These are phyloP conservation scores for Neonectria coccinea DNA, from an alignment of 2,329 filamentous ascomycete genomes.

Conservation along the genomic window DNA sequence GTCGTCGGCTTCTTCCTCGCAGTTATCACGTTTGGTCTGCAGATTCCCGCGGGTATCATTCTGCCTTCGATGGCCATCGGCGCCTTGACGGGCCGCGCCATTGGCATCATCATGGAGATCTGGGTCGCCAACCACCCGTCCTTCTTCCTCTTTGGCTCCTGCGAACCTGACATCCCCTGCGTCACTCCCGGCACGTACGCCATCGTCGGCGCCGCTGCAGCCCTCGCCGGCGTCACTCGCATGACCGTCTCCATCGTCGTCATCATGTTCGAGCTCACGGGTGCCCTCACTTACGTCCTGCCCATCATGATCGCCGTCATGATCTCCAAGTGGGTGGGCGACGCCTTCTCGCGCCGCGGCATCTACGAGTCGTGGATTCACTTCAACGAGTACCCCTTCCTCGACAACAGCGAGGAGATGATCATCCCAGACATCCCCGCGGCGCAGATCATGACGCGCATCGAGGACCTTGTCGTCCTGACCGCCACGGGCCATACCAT, in stretches of 20 bases:
- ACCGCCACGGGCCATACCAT: constrained; percentile 91
- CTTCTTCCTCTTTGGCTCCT: constrained; percentile 83
- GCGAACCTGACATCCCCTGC: constrained; percentile 87
- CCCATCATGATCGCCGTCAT: constrained; percentile 99
- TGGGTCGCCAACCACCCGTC: constrained; percentile 82
- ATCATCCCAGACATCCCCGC: constrained; percentile 84
- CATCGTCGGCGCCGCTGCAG: constrained; percentile 93
- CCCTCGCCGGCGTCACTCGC: constrained; percentile 91
- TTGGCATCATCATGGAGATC: constrained; percentile 90
- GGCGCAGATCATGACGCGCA: constrained; percentile 90
- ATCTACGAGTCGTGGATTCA: constrained; percentile 99
- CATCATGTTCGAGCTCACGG: constrained; percentile 99
- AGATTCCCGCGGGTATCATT: constrained; percentile 95
- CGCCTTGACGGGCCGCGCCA: constrained; percentile 86
- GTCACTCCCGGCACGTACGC: constrained; percentile 96
- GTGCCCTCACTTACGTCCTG: constrained; percentile 93
- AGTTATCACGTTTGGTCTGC: constrained; percentile 89
- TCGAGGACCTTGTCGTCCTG: constrained; percentile 90
- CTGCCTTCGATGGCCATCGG: constrained; percentile 97
- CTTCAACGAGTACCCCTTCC: constrained; percentile 93
- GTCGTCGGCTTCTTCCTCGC: constrained; percentile 87
- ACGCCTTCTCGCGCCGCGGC: constrained; percentile 90
- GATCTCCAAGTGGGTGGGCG: constrained; percentile 98
- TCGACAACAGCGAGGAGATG: constrained; percentile 90
- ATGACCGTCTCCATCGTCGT: constrained; percentile 99